Percentiles rank a stretch among this genome's conserved stretches.
These are phyloP conservation scores for Lolium multiflorum DNA, from an alignment of 176 grass and related monocot species.

Conservation along the genomic window DNA sequence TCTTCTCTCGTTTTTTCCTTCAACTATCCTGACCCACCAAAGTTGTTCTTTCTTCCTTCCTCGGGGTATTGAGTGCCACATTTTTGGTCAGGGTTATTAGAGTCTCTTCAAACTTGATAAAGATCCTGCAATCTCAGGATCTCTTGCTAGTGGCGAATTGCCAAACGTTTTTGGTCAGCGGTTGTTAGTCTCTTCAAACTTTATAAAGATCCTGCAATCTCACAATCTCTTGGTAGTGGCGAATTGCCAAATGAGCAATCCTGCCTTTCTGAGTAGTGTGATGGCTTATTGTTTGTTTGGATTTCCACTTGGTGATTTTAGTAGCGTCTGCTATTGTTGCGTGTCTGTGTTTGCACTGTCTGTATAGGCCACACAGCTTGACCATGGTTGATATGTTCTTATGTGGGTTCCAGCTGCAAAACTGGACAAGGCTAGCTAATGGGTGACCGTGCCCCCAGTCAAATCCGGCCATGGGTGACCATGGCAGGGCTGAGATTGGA, in stretches of 20 bases:
- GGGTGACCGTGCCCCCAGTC: too few species aligned
- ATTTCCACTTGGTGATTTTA: neutral
- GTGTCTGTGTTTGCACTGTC: neutral
- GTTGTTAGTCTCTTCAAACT: neutral
- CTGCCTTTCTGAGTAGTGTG: neutral
- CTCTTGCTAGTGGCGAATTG: neutral
- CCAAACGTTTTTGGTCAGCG: neutral
- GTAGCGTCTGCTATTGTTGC: neutral
- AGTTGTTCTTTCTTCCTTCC: neutral
- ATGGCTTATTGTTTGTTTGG: neutral
- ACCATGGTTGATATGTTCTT: neutral
- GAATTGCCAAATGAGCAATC: neutral
- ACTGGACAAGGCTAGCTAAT: neutral
- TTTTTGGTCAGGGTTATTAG: neutral
- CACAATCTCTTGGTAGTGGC: neutral
- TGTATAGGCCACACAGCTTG: neutral
- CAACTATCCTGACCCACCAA: neutral
- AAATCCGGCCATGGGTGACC: too few species aligned
- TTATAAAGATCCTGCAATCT: neutral
- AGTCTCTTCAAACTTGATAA: neutral
- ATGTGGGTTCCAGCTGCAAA: neutral
- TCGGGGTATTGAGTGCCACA: neutral
- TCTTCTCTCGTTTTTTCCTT: neutral
- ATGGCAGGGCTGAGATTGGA: too few species aligned
- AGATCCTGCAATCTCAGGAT: neutral